Percentiles rank a stretch among this genome's conserved stretches.
phyloP scores from a whole-genome alignment of 1,139 yeast genomes.

The Geotrichum cucujoidarum region DNA sequence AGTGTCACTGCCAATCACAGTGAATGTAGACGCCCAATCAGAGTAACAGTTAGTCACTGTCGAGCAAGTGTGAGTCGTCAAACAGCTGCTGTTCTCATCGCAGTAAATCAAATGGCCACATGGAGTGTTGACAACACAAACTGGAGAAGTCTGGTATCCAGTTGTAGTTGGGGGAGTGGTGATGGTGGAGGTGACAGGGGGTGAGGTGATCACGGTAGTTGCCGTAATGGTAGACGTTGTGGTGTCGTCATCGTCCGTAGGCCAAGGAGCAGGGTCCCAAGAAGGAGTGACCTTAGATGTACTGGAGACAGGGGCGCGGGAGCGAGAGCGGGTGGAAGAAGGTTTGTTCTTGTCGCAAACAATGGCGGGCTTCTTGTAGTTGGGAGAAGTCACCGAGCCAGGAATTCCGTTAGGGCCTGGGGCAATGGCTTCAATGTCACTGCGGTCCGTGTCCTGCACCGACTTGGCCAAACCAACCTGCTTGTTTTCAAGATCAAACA shows the following conservation, averaged over 20 bases:
- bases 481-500: constrained; percentile 60
- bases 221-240: neutral
- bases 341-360: neutral
- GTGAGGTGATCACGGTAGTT: neutral
- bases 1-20: no score
- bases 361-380: constrained; percentile 2
- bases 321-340: neutral
- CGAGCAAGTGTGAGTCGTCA: constrained; percentile 5
- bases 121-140: neutral
- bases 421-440: constrained; percentile 7
- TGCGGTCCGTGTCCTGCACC: constrained; percentile 14
- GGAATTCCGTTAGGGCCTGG: constrained; percentile 14
- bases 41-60: neutral
- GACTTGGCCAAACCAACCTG: constrained; percentile 56
- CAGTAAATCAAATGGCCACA: constrained; percentile 1
- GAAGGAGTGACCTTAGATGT: constrained; percentile 10
- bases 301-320: neutral
- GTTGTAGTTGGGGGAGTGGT: neutral
- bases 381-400: constrained; percentile 4
- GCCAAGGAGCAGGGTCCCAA: constrained; percentile 17
- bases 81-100: constrained; percentile 6
- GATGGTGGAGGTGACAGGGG: neutral
- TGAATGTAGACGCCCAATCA: no score
- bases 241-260: constrained; percentile 2
- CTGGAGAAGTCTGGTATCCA: neutral